Conservation (phyloP, 1,284 basidiomycete species). For the Trichosporon sp. region DNA sequence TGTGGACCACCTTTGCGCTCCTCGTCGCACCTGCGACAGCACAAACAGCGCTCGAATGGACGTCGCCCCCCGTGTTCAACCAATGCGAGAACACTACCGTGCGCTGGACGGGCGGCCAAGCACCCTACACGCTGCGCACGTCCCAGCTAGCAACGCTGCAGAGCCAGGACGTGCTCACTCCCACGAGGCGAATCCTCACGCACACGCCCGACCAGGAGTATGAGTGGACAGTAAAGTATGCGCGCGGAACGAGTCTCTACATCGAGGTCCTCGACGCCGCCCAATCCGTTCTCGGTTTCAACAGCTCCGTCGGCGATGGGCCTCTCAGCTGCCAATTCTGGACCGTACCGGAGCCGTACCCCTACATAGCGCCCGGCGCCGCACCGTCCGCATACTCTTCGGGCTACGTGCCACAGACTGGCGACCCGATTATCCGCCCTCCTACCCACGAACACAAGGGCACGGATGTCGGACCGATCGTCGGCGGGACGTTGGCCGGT, state of each 20-base stretch:
- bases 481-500: background rate
- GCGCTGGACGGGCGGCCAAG: background rate
- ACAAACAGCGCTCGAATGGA: background rate
- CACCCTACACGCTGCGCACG: background rate
- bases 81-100: background rate
- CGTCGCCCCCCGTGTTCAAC: background rate
- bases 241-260: background rate
- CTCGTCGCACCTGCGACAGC: background rate
- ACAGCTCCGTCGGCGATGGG: background rate
- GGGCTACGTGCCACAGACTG: background rate
- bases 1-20: background rate
- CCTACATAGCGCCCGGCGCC: background rate
- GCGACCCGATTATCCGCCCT: background rate
- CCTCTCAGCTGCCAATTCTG: background rate
- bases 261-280: background rate
- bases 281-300: background rate
- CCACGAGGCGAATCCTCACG: background rate
- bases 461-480: background rate
- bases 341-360: no score
- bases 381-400: background rate
- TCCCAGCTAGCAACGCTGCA: background rate
- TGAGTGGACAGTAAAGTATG: background rate
- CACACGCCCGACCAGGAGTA: background rate
- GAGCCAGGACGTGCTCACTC: no score
- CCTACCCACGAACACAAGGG: background rate